A percentile compares a stretch with the other conserved stretches of the same genome.
These are phyloP conservation scores for Oryza meridionalis DNA, from an alignment of 176 grass and related monocot species.

Conservation along the genomic window DNA sequence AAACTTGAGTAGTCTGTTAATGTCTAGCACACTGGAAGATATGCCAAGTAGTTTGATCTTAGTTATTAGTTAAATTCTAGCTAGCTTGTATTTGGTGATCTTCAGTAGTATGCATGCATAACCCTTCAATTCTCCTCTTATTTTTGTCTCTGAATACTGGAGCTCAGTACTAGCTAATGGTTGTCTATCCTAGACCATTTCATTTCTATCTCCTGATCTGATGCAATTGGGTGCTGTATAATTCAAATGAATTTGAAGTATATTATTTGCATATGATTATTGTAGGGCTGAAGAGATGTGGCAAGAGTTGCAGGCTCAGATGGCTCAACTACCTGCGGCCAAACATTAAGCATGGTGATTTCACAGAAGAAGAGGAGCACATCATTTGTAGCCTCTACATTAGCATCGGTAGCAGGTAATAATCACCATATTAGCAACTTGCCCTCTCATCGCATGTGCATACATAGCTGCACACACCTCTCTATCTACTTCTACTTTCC, in stretches of 20 bases:
- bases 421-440: background rate
- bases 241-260: background rate
- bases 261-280: background rate
- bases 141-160: background rate
- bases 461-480: background rate
- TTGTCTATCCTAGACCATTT: background rate
- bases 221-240: background rate
- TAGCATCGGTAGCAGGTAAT: conserved; percentile 95
- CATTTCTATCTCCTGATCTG: background rate
- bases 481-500: background rate
- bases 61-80: background rate
- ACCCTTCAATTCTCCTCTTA: background rate
- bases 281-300: conserved; percentile 87
- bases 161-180: background rate
- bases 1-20: conserved; percentile 13
- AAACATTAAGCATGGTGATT: conserved; percentile 94
- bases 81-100: background rate
- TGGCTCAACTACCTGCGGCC: conserved; percentile 99
- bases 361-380: conserved; percentile 89
- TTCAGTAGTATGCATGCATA: background rate
- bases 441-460: background rate
- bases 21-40: background rate
- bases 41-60: background rate
- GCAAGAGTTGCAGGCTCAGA: conserved; percentile 92
- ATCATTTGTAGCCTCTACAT: conserved; percentile 95